Base-by-base conservation (phyloP, 108 stramenopile species). In the Cyclotella cryptica region DNA sequence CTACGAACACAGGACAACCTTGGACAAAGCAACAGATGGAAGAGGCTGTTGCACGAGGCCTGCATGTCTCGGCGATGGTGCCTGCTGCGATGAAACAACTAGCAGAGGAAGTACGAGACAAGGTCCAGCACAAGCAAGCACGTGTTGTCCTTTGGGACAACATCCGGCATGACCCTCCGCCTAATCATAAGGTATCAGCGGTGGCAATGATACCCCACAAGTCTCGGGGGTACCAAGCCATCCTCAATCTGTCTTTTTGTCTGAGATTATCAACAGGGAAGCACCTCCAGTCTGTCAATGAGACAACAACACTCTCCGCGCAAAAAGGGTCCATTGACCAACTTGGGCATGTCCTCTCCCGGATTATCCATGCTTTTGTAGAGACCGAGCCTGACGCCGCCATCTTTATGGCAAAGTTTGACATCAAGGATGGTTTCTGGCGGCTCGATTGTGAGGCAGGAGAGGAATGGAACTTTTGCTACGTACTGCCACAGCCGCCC, bases 151-250 rank as follows among this genome's bases (percentile, higher is more conserved):
- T 29, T 3, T 59, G 28, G 58, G 58, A 59, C 17, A 29, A 59
- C 27, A 59, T 59, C 24, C 27, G 29, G 24, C 28, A 59, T 29
- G 17, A 59, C 18, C 58, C 58, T 3, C 58, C 58, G 8, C 28
- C 9, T 10, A 26, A 59, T 8, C 17, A 30, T 8, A 59, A 59
- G 18, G 29, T 59, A 15, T 59, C 58, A 8, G 28, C 58, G 9
- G 8, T 59, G 24, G 58, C 58, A 59, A 59, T 59, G 58, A 59
- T 59, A 6, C 58, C 58, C 3, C 58, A 59, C 58, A 59, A 59
- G 28, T 59, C 58, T 11, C 24, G 58, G 13, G 8, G 29, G 18
- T 59, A 15, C 27, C 24, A 15, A 29, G 58, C 58, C 5, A 59
- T 59, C 28, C 28, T 59, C 7, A 29, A 59, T 29, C 58, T 59